Percentiles rank a stretch among this genome's conserved stretches.
These are phyloP conservation scores for Zygoascus sp. DNA, from an alignment of 1,139 yeast genomes.

Conservation along the genomic window DNA sequence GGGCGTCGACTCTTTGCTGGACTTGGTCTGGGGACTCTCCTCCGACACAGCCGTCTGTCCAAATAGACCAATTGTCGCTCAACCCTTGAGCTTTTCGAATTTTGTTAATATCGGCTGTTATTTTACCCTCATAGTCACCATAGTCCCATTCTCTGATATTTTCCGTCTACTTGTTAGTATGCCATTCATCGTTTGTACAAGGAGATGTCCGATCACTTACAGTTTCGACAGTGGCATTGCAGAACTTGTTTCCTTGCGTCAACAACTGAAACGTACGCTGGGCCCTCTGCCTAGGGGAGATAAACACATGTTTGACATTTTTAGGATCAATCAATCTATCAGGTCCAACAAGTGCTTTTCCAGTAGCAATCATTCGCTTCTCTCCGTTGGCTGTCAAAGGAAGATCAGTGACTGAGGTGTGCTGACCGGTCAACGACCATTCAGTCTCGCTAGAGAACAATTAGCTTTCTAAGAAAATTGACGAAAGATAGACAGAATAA, in stretches of 20 bases:
- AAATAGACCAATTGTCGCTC: constrained; percentile 60
- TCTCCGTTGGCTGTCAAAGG: constrained; percentile 75
- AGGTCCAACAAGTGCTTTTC: constrained; percentile 59
- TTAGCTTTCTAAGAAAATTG: constrained; percentile 1
- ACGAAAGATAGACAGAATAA: constrained; percentile 3
- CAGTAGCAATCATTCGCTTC: constrained; percentile 69
- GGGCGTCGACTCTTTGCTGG: constrained; percentile 61
- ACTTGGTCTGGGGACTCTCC: constrained; percentile 73
- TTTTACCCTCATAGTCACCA: constrained; percentile 88
- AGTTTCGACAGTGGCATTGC: constrained; percentile 6
- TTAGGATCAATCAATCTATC: constrained; percentile 59
- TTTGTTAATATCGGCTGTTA: constrained; percentile 59
- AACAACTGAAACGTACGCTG: constrained; percentile 61
- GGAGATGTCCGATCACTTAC: neutral
- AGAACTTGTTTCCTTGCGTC: constrained; percentile 33
- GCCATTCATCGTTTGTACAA: neutral
- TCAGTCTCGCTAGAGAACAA: constrained; percentile 64
- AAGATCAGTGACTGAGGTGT: constrained; percentile 80
- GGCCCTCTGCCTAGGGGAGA: constrained; percentile 82
- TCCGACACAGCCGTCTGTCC: constrained; percentile 90
- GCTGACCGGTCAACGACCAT: constrained; percentile 92
- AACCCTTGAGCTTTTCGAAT: constrained; percentile 60
- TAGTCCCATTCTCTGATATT: constrained; percentile 90
- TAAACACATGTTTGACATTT: constrained; percentile 57
- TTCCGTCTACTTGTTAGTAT: constrained; percentile 40